Base-by-base conservation (phyloP, 2,329 filamentous ascomycete species). In the Xylaria digitata region DNA sequence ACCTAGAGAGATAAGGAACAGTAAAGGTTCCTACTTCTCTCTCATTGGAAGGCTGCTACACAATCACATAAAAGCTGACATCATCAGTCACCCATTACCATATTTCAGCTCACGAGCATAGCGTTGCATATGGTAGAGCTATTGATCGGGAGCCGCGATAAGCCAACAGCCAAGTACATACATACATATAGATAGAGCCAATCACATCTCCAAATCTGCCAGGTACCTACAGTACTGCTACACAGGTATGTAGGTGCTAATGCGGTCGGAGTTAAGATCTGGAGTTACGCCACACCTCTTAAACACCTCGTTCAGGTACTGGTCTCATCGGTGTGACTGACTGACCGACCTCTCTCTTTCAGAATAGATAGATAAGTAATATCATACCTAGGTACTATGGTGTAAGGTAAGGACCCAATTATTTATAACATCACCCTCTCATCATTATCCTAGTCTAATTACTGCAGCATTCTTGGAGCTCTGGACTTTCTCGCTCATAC, bases 311-410 rank as follows among this genome's bases (percentile, higher is more conserved):
- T 40, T 34, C 8, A 17, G 40, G 53, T 37, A 40, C 23, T 52
- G 26, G 34, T 52, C 49, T 63, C 60, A 52, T 56, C 65, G 61
- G 65, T 52, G 53, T 64, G 65, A 67, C 65, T 61, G 55, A 56
- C 52, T 55, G 42, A 34, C 52, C 52, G 21, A 26, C 52, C 17
- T 23, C 37, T 43, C 6, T 55, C 37, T 55, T 21, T 54, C 8
- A 50, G 26, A 32, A 49, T 49, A 49, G 34, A 37, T 37, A 37
- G 34, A 37, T 37, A 37, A 37, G 34, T 37, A 13, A 37, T 37
- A 8, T 9, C 8, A 8, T 37, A 37, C 34, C 32, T 34, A 34
- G 32, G 32, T 34, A 34, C 15, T 50, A 50, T 6, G n/a, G n/a
- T 37, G 11, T 40, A 40, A 40, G 37, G 37, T 40, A 40, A 52